Percentiles rank a stretch among this genome's conserved stretches.
These are phyloP conservation scores for Persicaria maculosa DNA, from an alignment of 148 eudicot genomes.

Conservation along the genomic window DNA sequence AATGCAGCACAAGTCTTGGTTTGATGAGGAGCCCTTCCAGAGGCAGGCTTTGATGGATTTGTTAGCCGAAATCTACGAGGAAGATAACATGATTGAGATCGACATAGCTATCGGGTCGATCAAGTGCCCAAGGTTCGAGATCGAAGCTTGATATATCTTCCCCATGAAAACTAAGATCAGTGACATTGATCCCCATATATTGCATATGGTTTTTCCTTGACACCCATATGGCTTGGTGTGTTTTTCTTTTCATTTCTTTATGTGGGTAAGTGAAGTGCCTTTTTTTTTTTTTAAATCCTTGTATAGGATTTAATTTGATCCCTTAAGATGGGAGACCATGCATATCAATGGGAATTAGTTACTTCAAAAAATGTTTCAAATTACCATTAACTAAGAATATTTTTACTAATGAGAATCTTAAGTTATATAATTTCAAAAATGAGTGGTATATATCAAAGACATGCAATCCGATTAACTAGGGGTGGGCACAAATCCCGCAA, in stretches of 20 bases:
- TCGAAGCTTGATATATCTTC: constrained; percentile 34
- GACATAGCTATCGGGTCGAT: constrained; percentile 82
- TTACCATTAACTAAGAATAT: no score
- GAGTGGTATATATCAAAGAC: no score
- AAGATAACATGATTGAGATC: constrained; percentile 82
- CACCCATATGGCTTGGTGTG: neutral
- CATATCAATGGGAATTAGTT: neutral
- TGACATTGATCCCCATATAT: neutral
- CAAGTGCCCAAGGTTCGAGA: constrained; percentile 73
- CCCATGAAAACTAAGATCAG: neutral
- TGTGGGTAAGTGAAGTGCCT: neutral
- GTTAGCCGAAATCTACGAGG: constrained; percentile 36
- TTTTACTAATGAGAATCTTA: no score
- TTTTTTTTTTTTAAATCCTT: neutral
- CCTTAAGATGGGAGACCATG: neutral
- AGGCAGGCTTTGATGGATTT: constrained; percentile 29
- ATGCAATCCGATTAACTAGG: no score
- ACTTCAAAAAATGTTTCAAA: no score
- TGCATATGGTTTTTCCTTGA: neutral
- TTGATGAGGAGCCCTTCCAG: constrained; percentile 23
- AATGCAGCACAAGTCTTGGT: constrained; percentile 25
- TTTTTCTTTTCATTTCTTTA: neutral
- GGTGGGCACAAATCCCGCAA: no score
- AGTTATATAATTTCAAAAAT: no score
- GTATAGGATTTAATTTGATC: neutral